Evolutionary conservation across 1,284 basidiomycete species (phyloP), one percentile per base, ranked within the genome.

Genomic region (Phlebopus sp.): DNA sequence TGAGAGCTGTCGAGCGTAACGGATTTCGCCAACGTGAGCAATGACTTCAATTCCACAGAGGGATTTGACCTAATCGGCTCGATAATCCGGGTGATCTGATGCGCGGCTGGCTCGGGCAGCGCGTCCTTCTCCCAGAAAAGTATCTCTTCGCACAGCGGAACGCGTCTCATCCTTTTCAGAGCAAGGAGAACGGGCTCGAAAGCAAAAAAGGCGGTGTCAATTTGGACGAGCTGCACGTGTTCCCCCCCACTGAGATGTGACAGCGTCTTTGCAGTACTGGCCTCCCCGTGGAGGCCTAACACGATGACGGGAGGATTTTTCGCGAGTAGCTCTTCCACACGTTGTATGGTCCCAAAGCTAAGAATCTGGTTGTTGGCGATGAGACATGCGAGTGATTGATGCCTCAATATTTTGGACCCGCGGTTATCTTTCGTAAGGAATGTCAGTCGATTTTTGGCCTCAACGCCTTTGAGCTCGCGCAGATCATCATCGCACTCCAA

Each of bases 131-230:
- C 61, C 81, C 82, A 84, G 21, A 75, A 71, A 2, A 85, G 52
- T 2, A 85, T 52, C 47, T 84, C 82, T 0, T 65, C 55, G 0
- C 72, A 61, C 2, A 85, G 63, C 4, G 80, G 75, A 7, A 82
- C 52, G 0, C 53, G 55, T 9, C 56, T 67, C 49, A 69, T 74
- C 19, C 69, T 63, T 60, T 83, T 74, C 7, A 86, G 66, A 2
- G 72, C 75, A 32, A 69, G 72, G 23, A 86, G 68, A 25, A 85
- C 67, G 0, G 82, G 82, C 53, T 83, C 77, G 47, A 75, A 86
- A 0, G 83, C 67, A 54, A 86, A 86, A 3, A 84, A 51, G 0
- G 81, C 79, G 0, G 77, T 78, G 49, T 85, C 74, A 23, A 85
- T 78, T 50, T 78, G 78, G 23, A 84, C 58, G 10, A 86, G 64